phyloP scores from a whole-genome alignment of 2,329 filamentous ascomycete species.

The Alternaria sp. region DNA sequence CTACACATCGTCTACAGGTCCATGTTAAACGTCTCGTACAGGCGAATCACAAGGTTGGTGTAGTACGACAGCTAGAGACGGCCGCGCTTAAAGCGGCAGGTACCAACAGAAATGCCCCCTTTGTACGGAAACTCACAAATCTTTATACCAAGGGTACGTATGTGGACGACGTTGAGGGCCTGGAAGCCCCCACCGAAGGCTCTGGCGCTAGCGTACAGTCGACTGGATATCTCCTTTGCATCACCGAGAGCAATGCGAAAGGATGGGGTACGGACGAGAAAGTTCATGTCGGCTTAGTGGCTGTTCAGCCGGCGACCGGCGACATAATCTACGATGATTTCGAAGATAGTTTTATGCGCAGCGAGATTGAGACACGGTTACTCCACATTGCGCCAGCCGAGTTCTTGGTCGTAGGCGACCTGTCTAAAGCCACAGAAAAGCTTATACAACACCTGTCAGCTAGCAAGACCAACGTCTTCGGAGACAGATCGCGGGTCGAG shows the following conservation, averaged over 20 bases:
- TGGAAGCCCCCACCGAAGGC: conserved; percentile 62
- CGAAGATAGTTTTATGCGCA: conserved; percentile 96
- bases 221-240: conserved; percentile 89
- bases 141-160: conserved; percentile 99
- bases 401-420: conserved; percentile 88
- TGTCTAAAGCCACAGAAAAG: conserved; percentile 92
- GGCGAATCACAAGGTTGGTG: conserved; percentile 94
- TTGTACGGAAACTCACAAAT: conserved; percentile 91
- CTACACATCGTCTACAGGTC: conserved; percentile 87
- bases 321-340: conserved; percentile 97
- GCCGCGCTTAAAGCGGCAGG: conserved; percentile 94
- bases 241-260: conserved; percentile 85
- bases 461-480: conserved; percentile 88
- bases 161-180: conserved; percentile 87
- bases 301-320: conserved; percentile 93
- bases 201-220: conserved; percentile 65
- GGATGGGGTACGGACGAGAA: conserved; percentile 89
- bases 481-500: conserved; percentile 88
- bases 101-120: conserved; percentile 92
- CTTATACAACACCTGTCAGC: conserved; percentile 89
- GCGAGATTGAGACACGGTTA: conserved; percentile 93
- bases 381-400: conserved; percentile 96
- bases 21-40: conserved; percentile 93
- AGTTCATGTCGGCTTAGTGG: conserved; percentile 89
- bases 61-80: conserved; percentile 93